Evolutionary conservation across 768 basidiomycete genomes (phyloP), one percentile per base, ranked within the genome.

Genomic region (Rhodocollybia butyracea): DNA sequence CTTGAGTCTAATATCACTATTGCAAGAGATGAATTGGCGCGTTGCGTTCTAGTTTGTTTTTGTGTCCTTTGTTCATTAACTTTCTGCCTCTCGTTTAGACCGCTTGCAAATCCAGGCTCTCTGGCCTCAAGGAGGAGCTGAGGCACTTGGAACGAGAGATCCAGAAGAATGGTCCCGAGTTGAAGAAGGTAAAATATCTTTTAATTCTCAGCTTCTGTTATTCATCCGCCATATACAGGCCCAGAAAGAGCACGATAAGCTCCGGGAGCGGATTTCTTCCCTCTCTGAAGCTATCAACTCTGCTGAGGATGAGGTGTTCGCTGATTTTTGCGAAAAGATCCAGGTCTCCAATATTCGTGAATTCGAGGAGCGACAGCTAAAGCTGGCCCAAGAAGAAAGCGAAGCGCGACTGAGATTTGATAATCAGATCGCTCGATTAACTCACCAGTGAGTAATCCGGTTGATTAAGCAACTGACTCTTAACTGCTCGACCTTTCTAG

Each of bases 341-440:
- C 80, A 84, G 10, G 87, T 97, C 6, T 67, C 72, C 15, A 86
- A 86, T 69, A 93, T 99, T 59, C 84, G 95, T 26, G 92, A 95
- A 61, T 99, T 95, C 66, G 96, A 98, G 70, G 89, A 93, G 65
- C 84, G 89, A 21, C 93, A 96, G 64, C 75, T 98, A 29, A 90
- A 88, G 68, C 82, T 91, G 22, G 92, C 91, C 0, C 88, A 94
- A 68, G 90, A 91, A 62, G 93, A 94, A 68, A 90, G 83, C 64
- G 91, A 90, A 61, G 90, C 89, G 7, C 75, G 91, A 55, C 71
- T 94, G 60, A 80, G 88, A 45, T 96, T 84, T 61, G 87, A 94
- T 60, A 89, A 86, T 4, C 93, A 95, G 67, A 89, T 95, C 57
- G 87, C 89, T 0, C 80, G 95, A 8, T 73, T 98, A 55, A 84